Base-by-base conservation (phyloP, 2,329 filamentous ascomycete species). In the Paramyrothecium roridum region DNA sequence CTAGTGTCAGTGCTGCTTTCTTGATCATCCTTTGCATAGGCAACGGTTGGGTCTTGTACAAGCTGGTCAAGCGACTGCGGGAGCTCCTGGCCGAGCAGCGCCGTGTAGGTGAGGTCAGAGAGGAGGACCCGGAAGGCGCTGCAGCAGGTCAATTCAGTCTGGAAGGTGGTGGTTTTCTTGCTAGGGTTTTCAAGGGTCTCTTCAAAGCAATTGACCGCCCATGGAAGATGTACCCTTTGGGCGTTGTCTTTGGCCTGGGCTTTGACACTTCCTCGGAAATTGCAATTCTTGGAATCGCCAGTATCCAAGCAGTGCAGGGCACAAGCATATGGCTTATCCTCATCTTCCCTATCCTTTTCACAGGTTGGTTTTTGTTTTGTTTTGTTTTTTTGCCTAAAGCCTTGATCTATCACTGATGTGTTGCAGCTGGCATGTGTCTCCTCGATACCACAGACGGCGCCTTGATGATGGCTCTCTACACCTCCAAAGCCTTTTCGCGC, bases 191-290 rank as follows among this genome's bases (percentile, higher is more conserved):
- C 53, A 85, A 88, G 56, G 83, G 79, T 57, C 79, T 96, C 57
- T 97, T 98, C 73, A 85, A 84, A 46, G 76, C 96, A 22, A 80
- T 88, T 33, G 84, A 88, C 63, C 75, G 83, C 6, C 89, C 90
- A 0, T 98, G 93, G 93, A 98, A 98, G 72, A 96, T 96, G 92
- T 95, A 96, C 62, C 92, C 91, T 0, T 76, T 96, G 0, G 93
- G 93, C 0, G 80, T 98, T 0, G 76, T 98, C 4, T 98, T 93
- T 65, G 95, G 93, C 0, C 79, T 98, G 0, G 95, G 93, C 0
- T 98, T 99, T 69, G 95, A 98, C 69, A 98, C 95, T 0, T 96
- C 90, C 45, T 96, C 91, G 8, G 93, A 99, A 70, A 90, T 98
- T 65, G 93, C 95, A 0, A 81, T 99, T 8, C 74, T 99, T 1